phyloP scores from a whole-genome alignment of 352 stramenopile species.

The Phytophthora pisi region DNA sequence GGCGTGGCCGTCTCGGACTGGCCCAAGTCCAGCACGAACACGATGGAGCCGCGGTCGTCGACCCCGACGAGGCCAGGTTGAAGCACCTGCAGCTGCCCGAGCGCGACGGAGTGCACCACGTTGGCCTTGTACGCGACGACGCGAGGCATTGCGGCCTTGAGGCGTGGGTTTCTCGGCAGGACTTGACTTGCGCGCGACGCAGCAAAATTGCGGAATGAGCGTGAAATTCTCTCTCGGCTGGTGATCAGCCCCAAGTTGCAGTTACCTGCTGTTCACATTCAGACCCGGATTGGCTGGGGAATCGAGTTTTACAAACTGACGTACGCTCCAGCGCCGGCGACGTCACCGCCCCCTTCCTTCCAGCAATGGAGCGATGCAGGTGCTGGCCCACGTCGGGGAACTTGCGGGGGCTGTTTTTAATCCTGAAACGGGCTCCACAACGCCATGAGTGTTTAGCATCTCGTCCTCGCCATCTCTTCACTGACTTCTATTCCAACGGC shows the following conservation, averaged over 20 bases:
- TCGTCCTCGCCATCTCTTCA: neutral
- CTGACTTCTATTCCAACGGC: too few relatives aligned
- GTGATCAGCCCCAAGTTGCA: conserved; percentile 12
- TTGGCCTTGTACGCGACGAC: conserved; percentile 78
- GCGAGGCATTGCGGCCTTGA: conserved; percentile 13
- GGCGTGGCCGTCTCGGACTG: conserved; percentile 8
- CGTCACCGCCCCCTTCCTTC: neutral
- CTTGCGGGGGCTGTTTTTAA: too few relatives aligned
- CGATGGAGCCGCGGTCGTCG: conserved; percentile 30
- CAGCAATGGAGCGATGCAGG: neutral
- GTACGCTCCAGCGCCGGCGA: conserved; percentile 1
- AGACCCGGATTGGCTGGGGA: conserved; percentile 1
- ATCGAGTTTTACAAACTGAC: conserved; percentile 13
- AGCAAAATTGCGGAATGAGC: conserved; percentile 26
- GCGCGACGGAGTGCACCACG: conserved; percentile 72
- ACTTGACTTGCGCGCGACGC: conserved; percentile 12
- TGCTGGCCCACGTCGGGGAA: too few relatives aligned
- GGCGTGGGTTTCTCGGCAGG: too few relatives aligned
- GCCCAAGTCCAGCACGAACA: conserved; percentile 33
- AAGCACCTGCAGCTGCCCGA: conserved; percentile 44
- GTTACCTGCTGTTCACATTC: conserved; percentile 18
- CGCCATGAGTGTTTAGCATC: neutral
- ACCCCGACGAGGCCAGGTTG: conserved; percentile 46
- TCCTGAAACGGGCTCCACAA: neutral
- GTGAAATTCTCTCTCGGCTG: neutral